These are phyloP conservation scores for Exutisphaerella laricina DNA, from an alignment of 2,329 filamentous ascomycete species.

Conservation along the genomic window DNA sequence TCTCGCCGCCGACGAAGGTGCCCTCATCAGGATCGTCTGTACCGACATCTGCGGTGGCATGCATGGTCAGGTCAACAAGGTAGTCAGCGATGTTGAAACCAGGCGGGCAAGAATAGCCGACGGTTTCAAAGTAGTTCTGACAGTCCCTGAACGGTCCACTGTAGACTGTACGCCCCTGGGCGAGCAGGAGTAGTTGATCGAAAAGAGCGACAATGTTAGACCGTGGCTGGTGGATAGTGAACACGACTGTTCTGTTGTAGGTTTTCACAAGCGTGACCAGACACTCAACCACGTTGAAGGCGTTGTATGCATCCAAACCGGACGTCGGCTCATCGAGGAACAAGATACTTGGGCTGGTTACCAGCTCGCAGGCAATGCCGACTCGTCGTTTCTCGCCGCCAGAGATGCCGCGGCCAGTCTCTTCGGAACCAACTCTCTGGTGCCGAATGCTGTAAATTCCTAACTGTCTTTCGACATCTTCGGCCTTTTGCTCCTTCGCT, in stretches of 20 bases:
- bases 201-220: slow-evolving; percentile 98
- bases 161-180: slow-evolving; percentile 84
- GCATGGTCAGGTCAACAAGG: slow-evolving; percentile 95
- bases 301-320: slow-evolving; percentile 92
- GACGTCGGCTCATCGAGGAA: slow-evolving; percentile 97
- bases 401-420: slow-evolving; percentile 91
- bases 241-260: slow-evolving; percentile 94
- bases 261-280: slow-evolving; percentile 90
- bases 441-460: slow-evolving; percentile 92
- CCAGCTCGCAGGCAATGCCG: slow-evolving; percentile 93
- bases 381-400: slow-evolving; percentile 95
- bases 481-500: slow-evolving; percentile 85
- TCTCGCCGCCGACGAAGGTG: slow-evolving; percentile 51
- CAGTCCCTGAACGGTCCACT: slow-evolving; percentile 86
- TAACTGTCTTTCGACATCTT: slow-evolving; percentile 91
- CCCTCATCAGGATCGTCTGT: slow-evolving; percentile 49
- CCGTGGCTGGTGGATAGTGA: slow-evolving; percentile 95
- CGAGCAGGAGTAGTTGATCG: slow-evolving; percentile 85
- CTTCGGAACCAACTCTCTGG: slow-evolving; percentile 92
- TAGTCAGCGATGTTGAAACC: slow-evolving; percentile 99
- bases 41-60: slow-evolving; percentile 61
- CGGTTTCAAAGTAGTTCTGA: slow-evolving; percentile 84
- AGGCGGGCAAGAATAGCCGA: slow-evolving; percentile 88
- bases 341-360: slow-evolving; percentile 93
- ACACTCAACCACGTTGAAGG: slow-evolving; percentile 96